A percentile compares a stretch with the other conserved stretches of the same genome.
phyloP scores from a whole-genome alignment of 2,329 filamentous ascomycete genomes.

The Diatrype stigma region DNA sequence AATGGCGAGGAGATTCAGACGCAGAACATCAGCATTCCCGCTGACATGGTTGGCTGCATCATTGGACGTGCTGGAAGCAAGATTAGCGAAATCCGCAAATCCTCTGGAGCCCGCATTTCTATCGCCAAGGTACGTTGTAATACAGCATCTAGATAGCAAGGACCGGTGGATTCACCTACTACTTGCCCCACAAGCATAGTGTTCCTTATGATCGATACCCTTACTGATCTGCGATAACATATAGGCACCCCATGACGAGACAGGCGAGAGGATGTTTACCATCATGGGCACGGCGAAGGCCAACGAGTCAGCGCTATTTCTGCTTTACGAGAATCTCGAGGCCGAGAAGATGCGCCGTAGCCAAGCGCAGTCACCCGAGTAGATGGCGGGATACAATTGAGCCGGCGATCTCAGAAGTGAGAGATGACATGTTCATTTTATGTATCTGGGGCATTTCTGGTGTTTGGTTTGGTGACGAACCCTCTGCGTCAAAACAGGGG shows the following conservation, averaged over 20 bases:
- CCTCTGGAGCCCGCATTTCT: conserved; percentile 91
- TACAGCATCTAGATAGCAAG: neutral
- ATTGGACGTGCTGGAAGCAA: conserved; percentile 93
- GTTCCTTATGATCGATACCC: neutral
- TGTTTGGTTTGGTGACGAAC: conserved; percentile 46
- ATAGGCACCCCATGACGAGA: conserved; percentile 87
- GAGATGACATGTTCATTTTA: conserved; percentile 23
- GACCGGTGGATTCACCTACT: neutral
- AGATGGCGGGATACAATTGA: conserved; percentile 23
- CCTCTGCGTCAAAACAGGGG: conserved; percentile 39
- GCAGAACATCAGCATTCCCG: conserved; percentile 98
- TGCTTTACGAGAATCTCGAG: conserved; percentile 97
- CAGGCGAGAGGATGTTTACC: conserved; percentile 98
- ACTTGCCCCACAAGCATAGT: neutral
- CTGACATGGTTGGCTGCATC: conserved; percentile 99
- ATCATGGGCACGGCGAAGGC: conserved; percentile 93
- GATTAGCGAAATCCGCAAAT: conserved; percentile 98
- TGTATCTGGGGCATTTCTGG: conserved; percentile 31
- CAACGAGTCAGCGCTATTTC: conserved; percentile 93
- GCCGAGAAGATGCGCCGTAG: conserved; percentile 98
- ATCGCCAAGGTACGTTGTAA: conserved; percentile 71
- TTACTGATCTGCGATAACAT: conserved; percentile 9
- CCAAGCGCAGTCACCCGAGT: conserved; percentile 60
- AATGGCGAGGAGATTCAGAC: conserved; percentile 98
- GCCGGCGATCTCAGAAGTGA: conserved; percentile 23